Evolutionary conservation across 2,329 filamentous ascomycete species (phyloP).

Genomic region (Leptographium lundbergii): DNA sequence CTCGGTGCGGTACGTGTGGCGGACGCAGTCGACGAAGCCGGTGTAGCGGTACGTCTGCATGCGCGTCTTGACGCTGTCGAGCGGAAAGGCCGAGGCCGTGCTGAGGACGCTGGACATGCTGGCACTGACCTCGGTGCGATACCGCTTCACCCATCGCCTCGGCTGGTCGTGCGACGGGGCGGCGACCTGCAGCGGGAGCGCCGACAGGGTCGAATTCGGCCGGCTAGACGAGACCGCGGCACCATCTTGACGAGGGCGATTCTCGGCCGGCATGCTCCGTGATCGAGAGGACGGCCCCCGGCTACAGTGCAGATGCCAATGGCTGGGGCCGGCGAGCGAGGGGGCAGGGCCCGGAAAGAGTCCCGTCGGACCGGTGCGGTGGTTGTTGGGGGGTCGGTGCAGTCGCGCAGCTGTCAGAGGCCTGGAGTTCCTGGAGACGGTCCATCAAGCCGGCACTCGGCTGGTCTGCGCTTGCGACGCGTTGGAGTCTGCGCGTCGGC

Average conservation of each 20-base stretch:
- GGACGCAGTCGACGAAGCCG: slow-evolving; percentile 61
- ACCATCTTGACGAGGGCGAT: slow-evolving; percentile 30
- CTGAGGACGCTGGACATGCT: slow-evolving; percentile 66
- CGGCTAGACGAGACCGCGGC: slow-evolving; percentile 16
- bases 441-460: neutral
- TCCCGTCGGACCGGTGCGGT: neutral
- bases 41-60: slow-evolving; percentile 78
- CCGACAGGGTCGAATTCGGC: slow-evolving; percentile 27
- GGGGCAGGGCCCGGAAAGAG: too few relatives aligned
- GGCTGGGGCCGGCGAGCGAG: neutral
- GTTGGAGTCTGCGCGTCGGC: too few relatives aligned
- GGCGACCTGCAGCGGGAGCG: slow-evolving; percentile 25
- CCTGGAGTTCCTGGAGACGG: neutral
- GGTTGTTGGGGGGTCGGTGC: neutral
- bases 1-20: slow-evolving; percentile 63
- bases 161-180: slow-evolving; percentile 12
- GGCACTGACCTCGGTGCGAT: slow-evolving; percentile 70
- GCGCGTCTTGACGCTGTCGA: slow-evolving; percentile 81
- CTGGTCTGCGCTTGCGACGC: too few relatives aligned
- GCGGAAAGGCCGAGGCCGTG: slow-evolving; percentile 68
- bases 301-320: neutral
- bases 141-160: slow-evolving; percentile 53
- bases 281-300: slow-evolving; percentile 2
- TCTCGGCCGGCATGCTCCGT: slow-evolving; percentile 24
- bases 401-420: neutral